Percentiles rank a stretch among this genome's conserved stretches.
These are phyloP conservation scores for Aureobasidium leucospermi DNA, from an alignment of 2,329 filamentous ascomycete genomes.

Conservation along the genomic window DNA sequence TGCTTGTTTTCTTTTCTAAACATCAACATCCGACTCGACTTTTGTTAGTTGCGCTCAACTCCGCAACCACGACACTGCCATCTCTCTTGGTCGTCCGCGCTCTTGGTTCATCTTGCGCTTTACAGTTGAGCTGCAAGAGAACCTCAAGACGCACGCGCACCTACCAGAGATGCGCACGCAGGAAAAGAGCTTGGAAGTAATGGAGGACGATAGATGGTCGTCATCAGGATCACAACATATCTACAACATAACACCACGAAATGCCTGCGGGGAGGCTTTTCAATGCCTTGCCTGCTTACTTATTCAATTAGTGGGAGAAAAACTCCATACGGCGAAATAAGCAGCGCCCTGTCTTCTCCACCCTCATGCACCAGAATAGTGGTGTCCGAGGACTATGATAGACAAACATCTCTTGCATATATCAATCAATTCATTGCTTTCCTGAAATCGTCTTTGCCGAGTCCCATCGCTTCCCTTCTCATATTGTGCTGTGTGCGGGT, in stretches of 20 bases:
- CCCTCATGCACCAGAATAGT: not conserved
- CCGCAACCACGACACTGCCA: not conserved
- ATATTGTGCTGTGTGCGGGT: not conserved
- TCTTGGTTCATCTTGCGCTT: not conserved
- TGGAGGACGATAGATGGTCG: not conserved
- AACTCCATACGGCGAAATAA: constrained; percentile 4
- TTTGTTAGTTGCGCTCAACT: not conserved
- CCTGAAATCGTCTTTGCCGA: not conserved
- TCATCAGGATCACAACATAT: not conserved
- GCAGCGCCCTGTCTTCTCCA: constrained; percentile 12
- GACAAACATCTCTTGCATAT: not conserved
- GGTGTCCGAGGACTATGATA: constrained; percentile 8
- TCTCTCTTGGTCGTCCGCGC: not conserved
- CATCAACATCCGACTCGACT: not conserved
- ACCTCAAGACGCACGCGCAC: not conserved
- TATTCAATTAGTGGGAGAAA: constrained; percentile 8
- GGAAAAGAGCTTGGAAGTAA: not conserved
- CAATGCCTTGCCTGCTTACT: constrained; percentile 8
- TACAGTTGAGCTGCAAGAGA: not conserved
- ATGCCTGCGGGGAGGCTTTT: constrained; percentile 4
- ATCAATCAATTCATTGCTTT: not conserved
- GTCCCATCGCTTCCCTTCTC: not conserved
- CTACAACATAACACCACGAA: constrained; percentile 3
- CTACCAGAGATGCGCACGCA: too few species aligned
- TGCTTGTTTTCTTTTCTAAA: not conserved